Base-by-base conservation (phyloP, 352 stramenopile genomes). In the Nothophytophthora sp. region DNA sequence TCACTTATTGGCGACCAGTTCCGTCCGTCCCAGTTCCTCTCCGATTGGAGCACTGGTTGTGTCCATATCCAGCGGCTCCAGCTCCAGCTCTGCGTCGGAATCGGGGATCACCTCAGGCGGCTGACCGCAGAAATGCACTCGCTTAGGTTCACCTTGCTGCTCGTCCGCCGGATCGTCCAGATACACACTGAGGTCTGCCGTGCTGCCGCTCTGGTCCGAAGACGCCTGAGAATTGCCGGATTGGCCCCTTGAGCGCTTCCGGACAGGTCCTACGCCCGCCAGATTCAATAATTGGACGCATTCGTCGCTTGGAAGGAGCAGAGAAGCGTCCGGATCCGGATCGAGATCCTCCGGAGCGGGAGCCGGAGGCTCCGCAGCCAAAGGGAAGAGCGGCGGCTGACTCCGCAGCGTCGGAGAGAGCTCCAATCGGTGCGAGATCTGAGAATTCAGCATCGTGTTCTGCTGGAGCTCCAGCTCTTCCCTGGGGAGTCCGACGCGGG, bases 391-490 rank as follows among this genome's bases (percentile, higher is more conserved):
- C 1, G 76, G 70, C 6, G 81, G 73, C 48, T 84, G 59, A 28
- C 63, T 77, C 34, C 77, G 67, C 30, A 70, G 48, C 7, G 58
- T 69, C 13, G 78, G 76, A 6, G 79, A 90, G 1, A 91, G 67
- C 50, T 89, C 84, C 30, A 92, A 55, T 23, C 84, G 65, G 41
- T 95, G 88, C 38, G 81, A 77, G 51, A 95, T 68, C 48, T 84
- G 80, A 24, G 67, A 72, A 50, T 95, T 95, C 8, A 95, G 60
- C 45, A 95, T 60, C 44, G 84, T 95, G 48, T 95, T 95, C 37
- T 83, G 68, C 53, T 92, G 80, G 23, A 95, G 41, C 18, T 80
- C 50, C 23, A 75, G 46, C 47, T 92, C 81, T 8, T 88, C 77
- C 11, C 35, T 52, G 13, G 81, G 73, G 3, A 94, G 55, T 3